phyloP scores from a whole-genome alignment of 139 green algal genomes.

The Penium margaritaceum region DNA sequence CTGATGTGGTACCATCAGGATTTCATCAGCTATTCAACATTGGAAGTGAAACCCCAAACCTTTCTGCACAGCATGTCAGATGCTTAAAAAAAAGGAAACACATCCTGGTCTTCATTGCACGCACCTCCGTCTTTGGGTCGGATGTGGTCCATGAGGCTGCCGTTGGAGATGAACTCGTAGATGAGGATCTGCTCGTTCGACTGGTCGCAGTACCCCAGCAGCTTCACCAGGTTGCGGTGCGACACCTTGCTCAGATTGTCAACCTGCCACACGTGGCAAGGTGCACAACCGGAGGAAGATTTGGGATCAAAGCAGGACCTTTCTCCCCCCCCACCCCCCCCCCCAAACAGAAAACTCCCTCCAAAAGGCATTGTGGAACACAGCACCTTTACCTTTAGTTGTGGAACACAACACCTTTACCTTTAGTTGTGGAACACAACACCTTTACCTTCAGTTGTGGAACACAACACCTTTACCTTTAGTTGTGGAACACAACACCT shows the following conservation, averaged over 20 bases:
- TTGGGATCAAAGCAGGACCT: too few relatives aligned
- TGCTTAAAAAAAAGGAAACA: neutral
- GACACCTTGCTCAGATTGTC: neutral
- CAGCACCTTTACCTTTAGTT: too few relatives aligned
- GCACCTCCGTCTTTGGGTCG: conserved; percentile 9
- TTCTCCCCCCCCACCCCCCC: too few relatives aligned
- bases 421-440: too few relatives aligned
- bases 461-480: too few relatives aligned
- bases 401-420: too few relatives aligned
- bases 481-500: too few relatives aligned
- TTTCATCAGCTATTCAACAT: conserved; percentile 8
- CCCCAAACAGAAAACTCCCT: too few relatives aligned
- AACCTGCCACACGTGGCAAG: neutral
- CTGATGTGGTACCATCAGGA: neutral
- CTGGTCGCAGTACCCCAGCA: conserved; percentile 35
- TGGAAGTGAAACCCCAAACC: neutral
- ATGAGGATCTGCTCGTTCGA: conserved; percentile 20
- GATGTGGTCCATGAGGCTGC: conserved; percentile 21
- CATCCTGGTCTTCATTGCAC: neutral
- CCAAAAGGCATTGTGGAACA: too few relatives aligned
- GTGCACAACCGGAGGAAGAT: neutral
- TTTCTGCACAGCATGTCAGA: neutral
- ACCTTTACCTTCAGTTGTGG: too few relatives aligned
- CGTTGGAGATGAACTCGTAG: conserved; percentile 37
- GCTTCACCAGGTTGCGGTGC: conserved; percentile 19